phyloP scores from a whole-genome alignment of 371 early-diverging fungal genomes.

The Batkoa obscura region DNA sequence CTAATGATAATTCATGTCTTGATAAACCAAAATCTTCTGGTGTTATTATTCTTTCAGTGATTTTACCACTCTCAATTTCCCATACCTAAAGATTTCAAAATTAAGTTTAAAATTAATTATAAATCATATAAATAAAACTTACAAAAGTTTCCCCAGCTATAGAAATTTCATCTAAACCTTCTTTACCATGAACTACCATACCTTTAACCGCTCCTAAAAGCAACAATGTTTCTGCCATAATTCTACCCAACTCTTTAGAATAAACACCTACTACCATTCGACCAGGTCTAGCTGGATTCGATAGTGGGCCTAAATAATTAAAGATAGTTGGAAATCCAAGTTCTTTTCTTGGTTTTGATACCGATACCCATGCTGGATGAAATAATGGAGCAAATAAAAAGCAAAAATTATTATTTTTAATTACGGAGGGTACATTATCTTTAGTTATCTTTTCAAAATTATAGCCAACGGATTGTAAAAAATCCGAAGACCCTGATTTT shows the following conservation, averaged over 20 bases:
- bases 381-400: slow-evolving; percentile 83
- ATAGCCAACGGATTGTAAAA: slow-evolving; percentile 72
- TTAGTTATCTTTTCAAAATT: slow-evolving; percentile 42
- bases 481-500: slow-evolving; percentile 81
- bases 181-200: slow-evolving; percentile 69
- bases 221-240: slow-evolving; percentile 69
- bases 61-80: slow-evolving; percentile 34
- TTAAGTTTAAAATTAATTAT: background rate
- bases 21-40: slow-evolving; percentile 77
- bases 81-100: slow-evolving; percentile 26
- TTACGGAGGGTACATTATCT: slow-evolving; percentile 32
- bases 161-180: slow-evolving; percentile 68
- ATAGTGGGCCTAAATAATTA: slow-evolving; percentile 86
- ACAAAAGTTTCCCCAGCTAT: slow-evolving; percentile 53
- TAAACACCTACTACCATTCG: slow-evolving; percentile 78
- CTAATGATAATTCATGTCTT: slow-evolving; percentile 44
- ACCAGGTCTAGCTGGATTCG: slow-evolving; percentile 72
- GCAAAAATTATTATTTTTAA: slow-evolving; percentile 58
- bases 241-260: slow-evolving; percentile 45
- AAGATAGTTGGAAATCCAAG: slow-evolving; percentile 87
- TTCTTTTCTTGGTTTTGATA: slow-evolving; percentile 59
- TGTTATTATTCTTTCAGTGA: slow-evolving; percentile 38
- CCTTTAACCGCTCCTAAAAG: slow-evolving; percentile 49
- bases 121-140: slow-evolving; percentile 10
- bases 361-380: slow-evolving; percentile 79